Evolutionary conservation across 495 filamentous ascomycete species (phyloP), one percentile per base, ranked within the genome.

Genomic region (Viridothelium virens): DNA sequence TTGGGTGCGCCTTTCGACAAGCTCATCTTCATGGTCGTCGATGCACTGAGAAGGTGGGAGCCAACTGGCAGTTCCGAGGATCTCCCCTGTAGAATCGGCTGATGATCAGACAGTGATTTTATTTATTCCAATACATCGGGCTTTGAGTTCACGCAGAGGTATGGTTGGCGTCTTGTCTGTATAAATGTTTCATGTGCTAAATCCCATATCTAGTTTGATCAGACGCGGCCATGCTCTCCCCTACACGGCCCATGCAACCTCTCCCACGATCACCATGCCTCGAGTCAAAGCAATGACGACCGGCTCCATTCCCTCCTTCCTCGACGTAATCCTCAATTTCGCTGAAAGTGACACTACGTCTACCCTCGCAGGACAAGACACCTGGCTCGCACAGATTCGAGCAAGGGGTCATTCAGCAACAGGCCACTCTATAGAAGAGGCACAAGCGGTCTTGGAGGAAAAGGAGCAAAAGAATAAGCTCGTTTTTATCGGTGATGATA

Each of bases 261-360:
- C 95, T 50, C 94, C 94, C 10, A 99, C 94, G 16, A 93, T 99
- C 68, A 99, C 94, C 33, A 96, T 99, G 95, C 94, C 94, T 64
- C 87, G 94, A 38, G 84, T 99, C 69, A 99, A 99, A 78, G 92
- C 95, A 25, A 91, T 99, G 62, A 97, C 94, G 2, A 97, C 95
- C 2, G 94, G 94, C 61, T 96, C 92, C 3, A 91, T 96, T 59
- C 94, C 94, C 10, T 96, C 93, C 1, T 99, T 99, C 74, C 84
- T 97, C 37, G 94, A 99, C 76, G 90, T 96, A 33, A 93, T 99
- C 63, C 84, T 99, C 48, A 99, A 96, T 73, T 91, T 99, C 74
- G 91, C 93, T 64, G 93, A 99, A 76, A 90, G 88, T 10, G 95
- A 97, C 75, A 93, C 91, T 1, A 85, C 87, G 34, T 92, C 93